Base-by-base conservation (phyloP, 23 red algal genomes). In the Gracilariopsis chorda region DNA sequence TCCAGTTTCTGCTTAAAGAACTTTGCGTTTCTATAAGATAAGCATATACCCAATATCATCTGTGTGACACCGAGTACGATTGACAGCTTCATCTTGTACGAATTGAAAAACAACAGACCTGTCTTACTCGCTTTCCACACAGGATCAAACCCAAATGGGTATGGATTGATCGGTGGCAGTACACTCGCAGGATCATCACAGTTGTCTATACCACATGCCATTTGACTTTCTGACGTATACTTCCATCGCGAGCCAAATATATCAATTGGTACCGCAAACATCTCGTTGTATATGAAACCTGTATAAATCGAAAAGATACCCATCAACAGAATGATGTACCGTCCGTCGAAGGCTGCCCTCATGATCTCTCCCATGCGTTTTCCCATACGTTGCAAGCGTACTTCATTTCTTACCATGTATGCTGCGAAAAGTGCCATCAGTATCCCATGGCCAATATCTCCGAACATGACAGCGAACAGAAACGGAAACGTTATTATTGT, bases 381-480 rank as follows among this genome's bases (percentile, higher is more conserved):
- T 19, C 84, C 67, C 90, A 68, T 77, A 23, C 68, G 77, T 23
- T 60, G 35, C 16, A 76, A 82, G 29, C 86, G 83, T 36, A 32
- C n/a, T 60, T 99, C 97, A 41, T 87, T 86, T 25, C 87, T 42
- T 19, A 99, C 83, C 51, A 99, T 49, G 44, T 86, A 94, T 7
- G 79, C 51, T 19, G 97, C 97, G 86, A 87, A 88, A 17, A 94
- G 69, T 9, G 97, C 75, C 97, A 99, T 99, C 11, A 99, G 78
- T 16, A 93, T 74, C 64, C 97, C 97, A 68, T 99, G 97, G 23
- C 97, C 97, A 74, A 99, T 88, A 76, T 99, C 97, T 41, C 97
- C 97, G 89, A 99, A 99, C 97, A 99, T 99, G 35, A 99, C 92
- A 5, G 97, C 97, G 78, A 99, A 99, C 21, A 99, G 68, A 40